Evolutionary conservation across 345 rosid genomes (phyloP).

Genomic region (Geranium rotundifolium): DNA sequence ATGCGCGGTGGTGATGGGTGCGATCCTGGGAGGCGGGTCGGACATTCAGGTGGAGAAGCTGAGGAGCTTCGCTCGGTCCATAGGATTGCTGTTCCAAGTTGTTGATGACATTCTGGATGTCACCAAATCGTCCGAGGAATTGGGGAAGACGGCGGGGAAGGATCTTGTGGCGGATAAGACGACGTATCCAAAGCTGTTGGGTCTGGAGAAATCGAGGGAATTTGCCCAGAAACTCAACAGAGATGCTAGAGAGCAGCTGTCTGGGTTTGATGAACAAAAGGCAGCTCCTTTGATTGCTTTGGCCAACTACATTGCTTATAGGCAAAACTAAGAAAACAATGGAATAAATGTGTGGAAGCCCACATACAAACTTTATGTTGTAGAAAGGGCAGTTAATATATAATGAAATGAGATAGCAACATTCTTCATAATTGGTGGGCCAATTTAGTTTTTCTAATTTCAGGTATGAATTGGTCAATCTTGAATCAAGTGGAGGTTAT

Average conservation of each 20-base stretch:
- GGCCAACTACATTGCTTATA: conserved; percentile 31
- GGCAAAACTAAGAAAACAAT: conserved; percentile 19
- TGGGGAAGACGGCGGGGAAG: conserved; percentile 42
- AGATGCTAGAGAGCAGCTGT: conserved; percentile 24
- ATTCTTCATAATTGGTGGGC: no score
- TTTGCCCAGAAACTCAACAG: conserved; percentile 19
- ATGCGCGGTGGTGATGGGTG: conserved; percentile 27
- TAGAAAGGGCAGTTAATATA: no score
- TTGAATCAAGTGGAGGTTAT: no score
- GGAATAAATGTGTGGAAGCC: no score
- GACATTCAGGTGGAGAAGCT: conserved; percentile 25
- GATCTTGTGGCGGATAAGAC: conserved; percentile 31
- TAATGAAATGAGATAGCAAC: no score
- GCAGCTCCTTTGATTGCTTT: conserved; percentile 33
- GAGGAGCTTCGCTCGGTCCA: conserved; percentile 18
- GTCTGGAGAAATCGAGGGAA: conserved; percentile 24
- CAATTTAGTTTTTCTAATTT: no score
- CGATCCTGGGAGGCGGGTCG: conserved; percentile 28
- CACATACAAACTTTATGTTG: no score
- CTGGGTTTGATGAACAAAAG: conserved; percentile 21
- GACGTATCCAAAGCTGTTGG: conserved; percentile 32
- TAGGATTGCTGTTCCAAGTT: conserved; percentile 34
- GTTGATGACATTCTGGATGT: conserved; percentile 40
- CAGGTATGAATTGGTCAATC: no score
- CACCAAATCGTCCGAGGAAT: conserved; percentile 30